Conservation (phyloP, 192 early-diverging fungal species). For the Podila minutissima region DNA sequence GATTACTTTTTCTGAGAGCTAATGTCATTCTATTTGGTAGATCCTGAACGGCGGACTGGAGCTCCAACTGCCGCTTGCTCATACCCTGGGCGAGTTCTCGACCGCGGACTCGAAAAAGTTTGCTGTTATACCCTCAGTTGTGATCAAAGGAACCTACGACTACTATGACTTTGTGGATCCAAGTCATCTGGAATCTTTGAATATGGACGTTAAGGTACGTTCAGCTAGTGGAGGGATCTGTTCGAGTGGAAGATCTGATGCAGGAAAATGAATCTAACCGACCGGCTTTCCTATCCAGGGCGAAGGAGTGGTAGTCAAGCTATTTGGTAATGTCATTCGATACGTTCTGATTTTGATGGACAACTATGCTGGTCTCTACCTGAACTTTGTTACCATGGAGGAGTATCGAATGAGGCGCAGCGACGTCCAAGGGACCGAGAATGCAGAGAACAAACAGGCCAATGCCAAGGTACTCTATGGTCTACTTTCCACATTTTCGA, state of each 20-base stretch:
- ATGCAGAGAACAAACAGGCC: constrained; percentile 54
- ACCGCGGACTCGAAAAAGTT: constrained; percentile 60
- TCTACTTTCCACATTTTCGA: no score
- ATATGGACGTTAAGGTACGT: constrained; percentile 57
- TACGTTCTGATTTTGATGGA: constrained; percentile 74
- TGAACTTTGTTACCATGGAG: constrained; percentile 69
- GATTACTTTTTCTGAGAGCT: background rate
- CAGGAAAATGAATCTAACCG: constrained; percentile 5
- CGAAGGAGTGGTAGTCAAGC: constrained; percentile 63
- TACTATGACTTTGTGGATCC: constrained; percentile 63
- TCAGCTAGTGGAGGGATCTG: background rate
- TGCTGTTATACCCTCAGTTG: constrained; percentile 50
- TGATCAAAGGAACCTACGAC: constrained; percentile 61
- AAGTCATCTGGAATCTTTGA: constrained; percentile 60
- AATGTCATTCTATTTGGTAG: constrained; percentile 13
- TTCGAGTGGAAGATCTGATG: no score
- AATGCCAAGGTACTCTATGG: constrained; percentile 56
- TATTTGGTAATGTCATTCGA: constrained; percentile 74
- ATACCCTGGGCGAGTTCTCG: constrained; percentile 73
- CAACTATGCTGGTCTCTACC: constrained; percentile 75
- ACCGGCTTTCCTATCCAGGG: constrained; percentile 47
- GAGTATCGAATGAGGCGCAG: constrained; percentile 61
- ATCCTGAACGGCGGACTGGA: constrained; percentile 55
- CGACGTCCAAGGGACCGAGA: constrained; percentile 20
- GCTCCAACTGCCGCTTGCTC: constrained; percentile 67